Base-by-base conservation (phyloP, 2,329 filamentous ascomycete species). In the Bipolaris oryzae region DNA sequence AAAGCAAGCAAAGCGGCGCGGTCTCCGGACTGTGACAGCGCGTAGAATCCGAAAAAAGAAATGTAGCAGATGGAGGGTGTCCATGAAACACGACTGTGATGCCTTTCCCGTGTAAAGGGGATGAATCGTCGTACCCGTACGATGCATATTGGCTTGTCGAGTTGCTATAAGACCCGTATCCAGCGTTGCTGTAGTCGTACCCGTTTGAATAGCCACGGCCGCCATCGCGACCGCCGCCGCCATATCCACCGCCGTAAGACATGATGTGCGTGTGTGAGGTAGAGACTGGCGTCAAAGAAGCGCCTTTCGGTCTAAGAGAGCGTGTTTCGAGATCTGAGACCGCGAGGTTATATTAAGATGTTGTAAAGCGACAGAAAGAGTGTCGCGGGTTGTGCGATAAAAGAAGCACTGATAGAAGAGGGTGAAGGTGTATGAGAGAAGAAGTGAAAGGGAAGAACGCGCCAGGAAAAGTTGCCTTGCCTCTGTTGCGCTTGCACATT, bases 161-260 rank as follows among this genome's bases (percentile, higher is more conserved):
- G 57, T 79, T 78, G 59, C 77, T 61, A 55, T 63, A 62, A 77
- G 67, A 79, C 78, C 77, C 78, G 61, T 79, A 77, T 65, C 77
- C 78, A 71, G 73, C 65, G 48, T 69, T 75, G 66, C 72, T 74
- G 59, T 67, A 63, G 51, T 71, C 83, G 71, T 85, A 83, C 76
- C 83, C 82, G 74, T 84, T 82, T 53, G 80, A 81, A 71, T 85
- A 82, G 63, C 82, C 81, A 63, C 78, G 78, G 60, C 78, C 76
- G 64, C 80, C 78, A 53, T 74, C 74, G 65, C 77, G 75, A 64
- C 80, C 72, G 58, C 81, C 83, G 57, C 73, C 70, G 61, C 72
- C 70, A 53, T 75, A 74, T 52, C 75, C 74, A 55, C 75, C 75
- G 72, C 86, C 84, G 85, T 91, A 90, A 79, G 89, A 90, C 89